Percentiles rank a stretch among this genome's conserved stretches.
phyloP scores from a whole-genome alignment of 148 eudicot species.

The Hydrangea macrophylla region DNA sequence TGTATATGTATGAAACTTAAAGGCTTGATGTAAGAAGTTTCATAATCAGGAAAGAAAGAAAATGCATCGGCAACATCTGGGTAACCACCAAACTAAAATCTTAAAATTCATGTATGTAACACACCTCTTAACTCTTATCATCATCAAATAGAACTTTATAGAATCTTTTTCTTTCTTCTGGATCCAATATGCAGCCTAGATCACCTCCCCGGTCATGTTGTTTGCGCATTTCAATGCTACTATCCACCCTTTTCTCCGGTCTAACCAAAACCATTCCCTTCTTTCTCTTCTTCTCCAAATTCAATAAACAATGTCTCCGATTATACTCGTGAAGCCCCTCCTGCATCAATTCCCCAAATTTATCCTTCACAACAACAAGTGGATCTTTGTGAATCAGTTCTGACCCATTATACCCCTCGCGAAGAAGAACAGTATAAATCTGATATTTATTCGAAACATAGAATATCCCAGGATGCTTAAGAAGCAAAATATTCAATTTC shows the following conservation, averaged over 20 bases:
- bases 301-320: slow-evolving; percentile 51
- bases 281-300: slow-evolving; percentile 62
- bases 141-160: slow-evolving; percentile 79
- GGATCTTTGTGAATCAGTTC: slow-evolving; percentile 77
- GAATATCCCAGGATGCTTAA: slow-evolving; percentile 88
- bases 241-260: slow-evolving; percentile 30
- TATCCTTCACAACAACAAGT: slow-evolving; percentile 78
- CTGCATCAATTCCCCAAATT: slow-evolving; percentile 91
- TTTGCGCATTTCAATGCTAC: slow-evolving; percentile 33
- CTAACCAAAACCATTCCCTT: slow-evolving; percentile 38
- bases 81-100: too few relatives aligned
- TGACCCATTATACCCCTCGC: slow-evolving; percentile 73
- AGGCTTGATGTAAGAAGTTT: too few relatives aligned
- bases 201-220: slow-evolving; percentile 50
- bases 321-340: slow-evolving; percentile 85
- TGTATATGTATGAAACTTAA: too few relatives aligned
- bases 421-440: slow-evolving; percentile 72
- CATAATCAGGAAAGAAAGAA: too few relatives aligned
- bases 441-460: slow-evolving; percentile 83
- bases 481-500: slow-evolving; percentile 64
- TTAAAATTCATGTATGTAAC: too few relatives aligned
- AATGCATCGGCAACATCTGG: too few relatives aligned
- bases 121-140: too few relatives aligned
- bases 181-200: slow-evolving; percentile 72
- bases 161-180: slow-evolving; percentile 89